A percentile compares a stretch with the other conserved stretches of the same genome.
Conservation (phyloP, 2,329 filamentous ascomycete genomes). For the Thyridium curvatum region DNA sequence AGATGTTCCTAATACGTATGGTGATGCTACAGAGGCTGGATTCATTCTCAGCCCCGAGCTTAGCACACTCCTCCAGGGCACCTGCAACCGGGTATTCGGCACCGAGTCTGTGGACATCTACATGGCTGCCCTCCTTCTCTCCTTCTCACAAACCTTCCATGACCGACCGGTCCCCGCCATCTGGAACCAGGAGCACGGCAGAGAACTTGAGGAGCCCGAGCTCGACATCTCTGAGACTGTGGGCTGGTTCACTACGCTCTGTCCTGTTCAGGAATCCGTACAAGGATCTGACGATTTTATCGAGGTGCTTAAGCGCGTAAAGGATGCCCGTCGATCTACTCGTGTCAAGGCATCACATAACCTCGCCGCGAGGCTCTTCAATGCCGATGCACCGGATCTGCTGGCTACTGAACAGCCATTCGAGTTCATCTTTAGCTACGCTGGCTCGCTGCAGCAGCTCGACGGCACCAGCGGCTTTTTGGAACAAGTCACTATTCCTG, state of each 20-base stretch:
- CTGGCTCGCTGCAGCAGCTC: constrained; percentile 41
- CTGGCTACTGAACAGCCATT: constrained; percentile 38
- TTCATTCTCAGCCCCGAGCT: constrained; percentile 37
- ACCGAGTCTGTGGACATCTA: constrained; percentile 49
- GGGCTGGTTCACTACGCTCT: constrained; percentile 54
- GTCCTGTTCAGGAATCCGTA: constrained; percentile 39
- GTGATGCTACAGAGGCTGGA: constrained; percentile 30
- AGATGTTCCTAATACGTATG: constrained; percentile 35
- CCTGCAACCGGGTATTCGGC: constrained; percentile 37
- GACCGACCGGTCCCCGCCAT: constrained; percentile 43
- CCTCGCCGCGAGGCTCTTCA: constrained; percentile 39
- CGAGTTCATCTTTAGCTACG: constrained; percentile 53
- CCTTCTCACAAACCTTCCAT: constrained; percentile 48
- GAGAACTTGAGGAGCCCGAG: constrained; percentile 34
- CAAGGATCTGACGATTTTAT: constrained; percentile 41
- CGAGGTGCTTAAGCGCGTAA: constrained; percentile 43
- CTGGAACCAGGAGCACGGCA: constrained; percentile 48
- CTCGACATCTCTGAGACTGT: constrained; percentile 50
- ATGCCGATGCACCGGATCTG: constrained; percentile 19
- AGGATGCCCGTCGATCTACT: constrained; percentile 36
- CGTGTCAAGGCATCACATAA: constrained; percentile 28
- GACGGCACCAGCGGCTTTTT: constrained; percentile 42
- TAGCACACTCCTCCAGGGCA: constrained; percentile 33
- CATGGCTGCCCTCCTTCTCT: constrained; percentile 45
- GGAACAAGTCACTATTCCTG: constrained; percentile 35